Percentiles rank a stretch among this genome's conserved stretches.
These are phyloP conservation scores for Lactarius sp. DNA, from an alignment of 768 basidiomycete genomes.

Conservation along the genomic window DNA sequence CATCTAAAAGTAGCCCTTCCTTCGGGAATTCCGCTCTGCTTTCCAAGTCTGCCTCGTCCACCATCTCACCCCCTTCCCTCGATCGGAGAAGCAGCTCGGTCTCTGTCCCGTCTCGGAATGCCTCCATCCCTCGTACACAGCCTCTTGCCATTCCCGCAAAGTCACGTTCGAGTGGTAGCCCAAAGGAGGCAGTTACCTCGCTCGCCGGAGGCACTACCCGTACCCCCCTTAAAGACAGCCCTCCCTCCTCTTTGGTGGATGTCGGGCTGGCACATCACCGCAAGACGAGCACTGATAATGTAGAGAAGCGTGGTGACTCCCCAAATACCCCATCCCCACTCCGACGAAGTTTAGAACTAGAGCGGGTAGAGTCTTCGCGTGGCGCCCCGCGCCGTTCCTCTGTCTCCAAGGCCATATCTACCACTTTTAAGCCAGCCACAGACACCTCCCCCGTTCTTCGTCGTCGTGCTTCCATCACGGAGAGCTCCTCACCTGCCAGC, in stretches of 20 bases:
- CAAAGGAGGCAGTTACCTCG: constrained; percentile 41
- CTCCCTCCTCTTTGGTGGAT: constrained; percentile 48
- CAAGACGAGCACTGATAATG: constrained; percentile 37
- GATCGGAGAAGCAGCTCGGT: constrained; percentile 27
- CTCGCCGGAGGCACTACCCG: constrained; percentile 39
- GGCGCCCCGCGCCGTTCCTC: constrained; percentile 46
- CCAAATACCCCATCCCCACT: constrained; percentile 55
- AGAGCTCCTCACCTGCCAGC: constrained; percentile 7
- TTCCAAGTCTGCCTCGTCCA: constrained; percentile 14
- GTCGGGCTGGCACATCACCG: constrained; percentile 43
- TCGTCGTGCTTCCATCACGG: constrained; percentile 26
- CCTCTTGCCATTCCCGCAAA: constrained; percentile 39
- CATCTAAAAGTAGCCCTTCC: constrained; percentile 34
- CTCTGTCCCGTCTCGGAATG: constrained; percentile 24
- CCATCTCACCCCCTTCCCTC: constrained; percentile 27
- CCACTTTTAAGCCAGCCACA: constrained; percentile 32
- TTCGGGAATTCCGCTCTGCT: constrained; percentile 20
- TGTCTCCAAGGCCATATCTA: constrained; percentile 37
- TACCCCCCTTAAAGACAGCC: constrained; percentile 37
- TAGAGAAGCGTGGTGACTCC: constrained; percentile 51
- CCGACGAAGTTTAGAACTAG: constrained; percentile 56
- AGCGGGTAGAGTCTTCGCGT: constrained; percentile 42
- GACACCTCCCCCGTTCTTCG: constrained; percentile 20
- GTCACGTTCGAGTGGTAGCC: constrained; percentile 51
- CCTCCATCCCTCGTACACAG: constrained; percentile 25